phyloP scores from a whole-genome alignment of 2,329 filamentous ascomycete species.

The Colletotrichum navitas region DNA sequence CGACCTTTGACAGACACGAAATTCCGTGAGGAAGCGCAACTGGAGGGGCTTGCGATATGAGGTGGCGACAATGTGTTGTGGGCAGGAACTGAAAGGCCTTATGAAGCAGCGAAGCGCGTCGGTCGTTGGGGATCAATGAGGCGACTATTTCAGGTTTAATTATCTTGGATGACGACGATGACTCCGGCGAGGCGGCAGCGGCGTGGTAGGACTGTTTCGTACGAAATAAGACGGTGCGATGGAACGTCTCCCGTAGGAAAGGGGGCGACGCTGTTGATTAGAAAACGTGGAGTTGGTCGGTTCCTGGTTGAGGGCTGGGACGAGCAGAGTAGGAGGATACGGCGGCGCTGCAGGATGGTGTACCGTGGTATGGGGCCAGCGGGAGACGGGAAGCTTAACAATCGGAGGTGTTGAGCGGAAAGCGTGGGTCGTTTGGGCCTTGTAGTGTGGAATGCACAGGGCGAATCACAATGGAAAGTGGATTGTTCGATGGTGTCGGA shows the following conservation, averaged over 20 bases:
- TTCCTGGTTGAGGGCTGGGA: background rate
- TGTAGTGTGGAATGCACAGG: conserved; percentile 38
- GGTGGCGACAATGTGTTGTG: background rate
- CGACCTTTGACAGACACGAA: background rate
- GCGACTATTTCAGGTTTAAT: background rate
- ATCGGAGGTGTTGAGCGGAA: conserved; percentile 40
- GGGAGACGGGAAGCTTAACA: conserved; percentile 42
- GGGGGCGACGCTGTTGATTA: background rate
- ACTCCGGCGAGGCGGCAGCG: background rate
- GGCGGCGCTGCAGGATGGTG: conserved; percentile 12
- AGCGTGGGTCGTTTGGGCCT: conserved; percentile 40
- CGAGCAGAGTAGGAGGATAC: conserved; percentile 9
- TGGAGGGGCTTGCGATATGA: no score
- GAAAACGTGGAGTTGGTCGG: conserved; percentile 6
- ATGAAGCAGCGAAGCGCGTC: background rate
- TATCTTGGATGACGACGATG: background rate
- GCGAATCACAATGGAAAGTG: conserved; percentile 39
- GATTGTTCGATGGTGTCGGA: conserved; percentile 29
- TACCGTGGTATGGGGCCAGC: conserved; percentile 35
- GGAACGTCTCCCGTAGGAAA: conserved; percentile 1
- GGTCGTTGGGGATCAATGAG: conserved; percentile 8
- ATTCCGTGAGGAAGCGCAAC: background rate
- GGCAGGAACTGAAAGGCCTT: background rate
- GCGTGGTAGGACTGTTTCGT: background rate
- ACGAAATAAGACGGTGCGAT: background rate